Evolutionary conservation across 2,329 filamentous ascomycete genomes (phyloP).

Genomic region (Phoma herbarum): DNA sequence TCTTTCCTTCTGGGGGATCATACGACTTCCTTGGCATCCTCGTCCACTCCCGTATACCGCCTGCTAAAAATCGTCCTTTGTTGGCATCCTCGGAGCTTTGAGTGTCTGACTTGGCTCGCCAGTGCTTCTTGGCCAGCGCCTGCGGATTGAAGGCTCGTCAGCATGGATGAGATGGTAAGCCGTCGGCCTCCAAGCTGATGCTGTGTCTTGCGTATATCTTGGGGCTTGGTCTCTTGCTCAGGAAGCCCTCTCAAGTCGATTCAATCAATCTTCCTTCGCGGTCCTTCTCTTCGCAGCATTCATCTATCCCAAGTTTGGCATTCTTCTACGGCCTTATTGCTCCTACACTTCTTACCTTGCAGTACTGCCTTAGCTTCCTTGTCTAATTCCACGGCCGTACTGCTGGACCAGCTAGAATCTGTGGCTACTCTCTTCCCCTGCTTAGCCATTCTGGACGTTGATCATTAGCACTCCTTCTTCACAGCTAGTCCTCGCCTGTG

Average conservation of each 20-base stretch:
- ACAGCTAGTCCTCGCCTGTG: conserved; percentile 10
- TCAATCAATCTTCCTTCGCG: conserved; percentile 14
- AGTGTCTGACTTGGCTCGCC: conserved; percentile 41
- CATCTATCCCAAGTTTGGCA: conserved; percentile 16
- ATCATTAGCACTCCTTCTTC: conserved; percentile 22
- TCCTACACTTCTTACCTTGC: conserved; percentile 12
- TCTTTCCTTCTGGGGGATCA: conserved; percentile 21
- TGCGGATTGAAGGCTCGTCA: conserved; percentile 18
- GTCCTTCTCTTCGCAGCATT: conserved; percentile 27
- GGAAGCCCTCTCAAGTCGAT: conserved; percentile 3
- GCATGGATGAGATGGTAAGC: conserved; percentile 13
- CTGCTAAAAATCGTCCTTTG: conserved; percentile 20
- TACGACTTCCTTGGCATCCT: conserved; percentile 10
- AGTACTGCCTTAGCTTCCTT: conserved; percentile 18
- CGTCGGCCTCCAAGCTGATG: conserved; percentile 10
- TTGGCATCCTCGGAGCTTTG: conserved; percentile 20
- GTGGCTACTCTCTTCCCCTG: conserved; percentile 15
- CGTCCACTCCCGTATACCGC: conserved; percentile 19
- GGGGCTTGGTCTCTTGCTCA: conserved; percentile 22
- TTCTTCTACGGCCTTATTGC: conserved; percentile 15
- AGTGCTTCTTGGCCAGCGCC: conserved; percentile 32
- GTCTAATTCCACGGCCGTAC: conserved; percentile 23
- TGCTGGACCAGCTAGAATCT: conserved; percentile 27
- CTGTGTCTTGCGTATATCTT: conserved; percentile 24
- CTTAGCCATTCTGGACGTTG: conserved; percentile 22